Evolutionary conservation across 31 red algal species (phyloP), one percentile per base, ranked within the genome.

Genomic region (Pterothamnion heteromorphum): DNA sequence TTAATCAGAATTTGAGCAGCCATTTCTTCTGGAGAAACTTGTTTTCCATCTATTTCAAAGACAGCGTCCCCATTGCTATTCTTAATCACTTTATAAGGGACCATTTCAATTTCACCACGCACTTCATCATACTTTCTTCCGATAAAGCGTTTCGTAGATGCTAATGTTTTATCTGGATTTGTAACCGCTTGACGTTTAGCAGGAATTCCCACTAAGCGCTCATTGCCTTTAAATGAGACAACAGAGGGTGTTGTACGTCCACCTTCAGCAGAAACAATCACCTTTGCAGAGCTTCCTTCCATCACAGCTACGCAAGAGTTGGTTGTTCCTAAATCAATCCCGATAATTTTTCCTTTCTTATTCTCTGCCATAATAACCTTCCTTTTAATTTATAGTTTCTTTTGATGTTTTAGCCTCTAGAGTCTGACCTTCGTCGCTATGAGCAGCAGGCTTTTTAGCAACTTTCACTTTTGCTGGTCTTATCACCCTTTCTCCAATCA

Each of bases 261-360:
- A 21, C 98, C 98, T 43, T 99, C 96, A 57, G 97, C 98, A 39
- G 97, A 97, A 34, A 96, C 94, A 87, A 99, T 97, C 23, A 99
- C 97, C 76, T 99, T 96, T 21, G 97, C 98, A 35, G 94, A 84
- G 24, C 96, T 96, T 36, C 96, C 96, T 86, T 96, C 92, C 93
- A 97, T 95, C 20, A 99, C 96, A 57, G 38, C 98, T 36, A 99
- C 98, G 85, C 96, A 99, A 3, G 96, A 97, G 44, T 99, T 97
- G 14, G 98, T 99, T 3, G 98, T 99, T 85, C 96, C 98, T 2
- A 99, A 93, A 92, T 99, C 98, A 41, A 99, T 99, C 51, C 98
- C 98, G 43, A 99, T 97, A 26, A 97, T 96, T 41, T 94, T 97
- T 1, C 96, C 96, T n/a, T 95, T 92, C 87, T 91, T 89, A 37